A percentile compares a stretch with the other conserved stretches of the same genome.
phyloP scores from a whole-genome alignment of 2,329 filamentous ascomycete genomes.

The Paraphaeosphaeria minitans region DNA sequence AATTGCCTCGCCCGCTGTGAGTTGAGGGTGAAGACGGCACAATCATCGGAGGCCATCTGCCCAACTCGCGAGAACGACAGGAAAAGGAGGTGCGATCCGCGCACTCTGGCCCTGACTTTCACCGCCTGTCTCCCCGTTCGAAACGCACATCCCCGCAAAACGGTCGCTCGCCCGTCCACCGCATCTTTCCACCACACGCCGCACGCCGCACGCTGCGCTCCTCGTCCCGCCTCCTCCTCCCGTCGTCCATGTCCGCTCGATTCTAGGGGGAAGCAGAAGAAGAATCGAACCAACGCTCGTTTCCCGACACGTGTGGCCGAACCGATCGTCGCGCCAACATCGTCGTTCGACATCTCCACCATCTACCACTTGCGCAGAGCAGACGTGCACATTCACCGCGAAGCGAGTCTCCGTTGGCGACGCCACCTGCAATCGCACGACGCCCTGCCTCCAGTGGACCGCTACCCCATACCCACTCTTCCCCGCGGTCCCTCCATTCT shows the following conservation, averaged over 20 bases:
- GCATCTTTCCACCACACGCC: neutral
- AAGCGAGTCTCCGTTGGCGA: neutral
- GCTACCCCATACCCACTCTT: neutral
- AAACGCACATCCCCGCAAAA: slow-evolving; percentile 13
- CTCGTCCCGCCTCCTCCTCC: neutral
- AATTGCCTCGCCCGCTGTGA: slow-evolving; percentile 1
- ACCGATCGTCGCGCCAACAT: neutral
- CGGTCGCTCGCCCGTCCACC: neutral
- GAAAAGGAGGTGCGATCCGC: slow-evolving; percentile 11
- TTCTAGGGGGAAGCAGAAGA: slow-evolving; percentile 5
- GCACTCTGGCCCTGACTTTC: slow-evolving; percentile 6
- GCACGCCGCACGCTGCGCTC: neutral
- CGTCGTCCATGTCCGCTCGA: slow-evolving; percentile 9
- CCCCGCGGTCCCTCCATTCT: neutral
- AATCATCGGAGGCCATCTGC: neutral
- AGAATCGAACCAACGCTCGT: slow-evolving; percentile 12
- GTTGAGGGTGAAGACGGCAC: neutral
- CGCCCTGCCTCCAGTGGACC: neutral
- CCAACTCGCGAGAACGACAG: neutral
- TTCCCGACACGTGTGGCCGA: slow-evolving; percentile 2
- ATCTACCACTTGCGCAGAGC: neutral
- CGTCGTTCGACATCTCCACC: neutral
- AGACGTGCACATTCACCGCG: neutral
- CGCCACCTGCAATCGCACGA: neutral
- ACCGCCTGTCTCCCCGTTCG: slow-evolving; percentile 10